Evolutionary conservation across 305 asterid genomes (phyloP).

Genomic region (Withania somnifera): DNA sequence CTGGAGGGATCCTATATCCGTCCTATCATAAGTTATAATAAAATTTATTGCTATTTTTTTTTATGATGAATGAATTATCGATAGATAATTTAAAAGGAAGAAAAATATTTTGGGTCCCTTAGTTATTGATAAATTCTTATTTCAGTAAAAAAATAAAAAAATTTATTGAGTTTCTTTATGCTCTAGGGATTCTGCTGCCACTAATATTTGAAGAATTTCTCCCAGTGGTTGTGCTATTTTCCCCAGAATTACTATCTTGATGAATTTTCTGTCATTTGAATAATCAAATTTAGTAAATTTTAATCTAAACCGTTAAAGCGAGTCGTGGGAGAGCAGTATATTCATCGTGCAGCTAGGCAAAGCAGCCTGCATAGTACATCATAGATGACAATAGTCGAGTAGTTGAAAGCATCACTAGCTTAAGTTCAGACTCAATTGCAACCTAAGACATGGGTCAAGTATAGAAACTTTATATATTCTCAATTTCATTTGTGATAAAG

Average conservation of each 20-base stretch:
- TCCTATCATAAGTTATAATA: too few species aligned
- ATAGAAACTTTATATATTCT: too few species aligned
- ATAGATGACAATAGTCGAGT: neutral
- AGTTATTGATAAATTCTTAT: too few species aligned
- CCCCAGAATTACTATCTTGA: slow-evolving; percentile 13
- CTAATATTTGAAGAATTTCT: slow-evolving; percentile 20
- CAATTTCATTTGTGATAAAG: too few species aligned
- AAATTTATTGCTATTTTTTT: too few species aligned
- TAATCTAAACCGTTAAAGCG: neutral
- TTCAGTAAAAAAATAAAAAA: too few species aligned
- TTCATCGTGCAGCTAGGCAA: neutral
- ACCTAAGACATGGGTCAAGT: too few species aligned
- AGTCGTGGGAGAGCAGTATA: neutral
- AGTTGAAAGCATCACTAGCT: neutral
- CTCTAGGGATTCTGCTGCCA: neutral
- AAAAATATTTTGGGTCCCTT: too few species aligned
- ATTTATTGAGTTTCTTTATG: neutral
- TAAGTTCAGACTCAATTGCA: too few species aligned
- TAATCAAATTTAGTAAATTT: neutral
- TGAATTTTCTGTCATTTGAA: slow-evolving; percentile 20
- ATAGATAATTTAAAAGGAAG: too few species aligned
- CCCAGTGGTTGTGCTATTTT: slow-evolving; percentile 12
- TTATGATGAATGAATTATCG: too few species aligned
- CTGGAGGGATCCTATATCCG: too few species aligned
- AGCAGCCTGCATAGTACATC: neutral